Percentiles rank a stretch among this genome's conserved stretches.
phyloP scores from a whole-genome alignment of 306 rosid species.

The Delonix regia region DNA sequence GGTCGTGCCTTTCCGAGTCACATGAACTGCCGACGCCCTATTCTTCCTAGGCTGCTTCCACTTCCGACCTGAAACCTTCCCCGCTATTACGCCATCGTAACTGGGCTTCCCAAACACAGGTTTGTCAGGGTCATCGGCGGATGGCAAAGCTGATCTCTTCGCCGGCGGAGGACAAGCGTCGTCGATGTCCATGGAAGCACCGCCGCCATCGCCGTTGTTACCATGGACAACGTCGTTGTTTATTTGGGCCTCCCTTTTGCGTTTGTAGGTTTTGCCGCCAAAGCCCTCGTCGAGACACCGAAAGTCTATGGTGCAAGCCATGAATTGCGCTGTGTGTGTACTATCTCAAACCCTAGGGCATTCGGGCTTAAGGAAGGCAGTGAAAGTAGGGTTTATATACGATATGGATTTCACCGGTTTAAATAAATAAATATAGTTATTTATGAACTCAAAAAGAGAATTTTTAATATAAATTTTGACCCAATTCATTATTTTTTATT shows the following conservation, averaged over 20 bases:
- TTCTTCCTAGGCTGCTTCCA: constrained; percentile 82
- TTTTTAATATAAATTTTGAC: too few species aligned
- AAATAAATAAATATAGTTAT: neutral
- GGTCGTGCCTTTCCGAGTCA: constrained; percentile 61
- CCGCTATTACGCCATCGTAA: constrained; percentile 90
- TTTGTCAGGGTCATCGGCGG: constrained; percentile 71
- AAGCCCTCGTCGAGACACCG: constrained; percentile 90
- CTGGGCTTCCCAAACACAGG: constrained; percentile 70
- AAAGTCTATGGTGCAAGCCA: constrained; percentile 92
- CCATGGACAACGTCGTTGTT: neutral
- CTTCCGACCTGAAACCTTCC: constrained; percentile 75
- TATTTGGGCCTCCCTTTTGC: constrained; percentile 62
- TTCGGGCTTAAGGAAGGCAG: neutral
- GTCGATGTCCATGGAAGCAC: constrained; percentile 67
- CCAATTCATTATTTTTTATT: too few species aligned
- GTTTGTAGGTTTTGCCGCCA: constrained; percentile 92
- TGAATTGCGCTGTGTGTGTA: neutral
- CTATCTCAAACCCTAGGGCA: constrained; percentile 33
- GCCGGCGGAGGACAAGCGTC: constrained; percentile 57
- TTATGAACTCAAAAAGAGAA: too few species aligned
- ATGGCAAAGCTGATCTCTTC: constrained; percentile 73
- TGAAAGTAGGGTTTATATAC: constrained; percentile 2
- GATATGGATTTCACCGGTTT: neutral
- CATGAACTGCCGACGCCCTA: constrained; percentile 66
- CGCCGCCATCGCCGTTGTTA: constrained; percentile 8